Evolutionary conservation across 495 filamentous ascomycete genomes (phyloP), one percentile per base, ranked within the genome.

Genomic region (Chaetomium tenue): DNA sequence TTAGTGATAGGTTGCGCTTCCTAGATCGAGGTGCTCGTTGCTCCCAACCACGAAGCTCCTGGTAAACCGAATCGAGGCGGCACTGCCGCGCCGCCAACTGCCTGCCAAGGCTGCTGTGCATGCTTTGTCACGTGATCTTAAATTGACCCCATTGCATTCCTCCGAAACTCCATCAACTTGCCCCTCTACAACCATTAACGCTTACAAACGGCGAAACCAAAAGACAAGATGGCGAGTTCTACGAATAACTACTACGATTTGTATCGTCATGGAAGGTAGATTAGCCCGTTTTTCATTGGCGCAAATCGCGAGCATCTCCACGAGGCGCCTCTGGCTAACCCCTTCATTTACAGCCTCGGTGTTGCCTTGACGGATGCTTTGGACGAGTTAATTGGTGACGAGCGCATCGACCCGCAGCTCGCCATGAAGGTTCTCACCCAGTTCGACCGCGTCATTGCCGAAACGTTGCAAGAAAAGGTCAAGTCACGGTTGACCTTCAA

Each of bases 371-470:
- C 92, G 57, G 95, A 99, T 79, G 94, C 93, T 28, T 91, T 99
- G 61, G 95, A 99, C 77, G 91, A 96, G 64, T 80, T 98, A 66
- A 97, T 99, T 78, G 92, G 89, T 71, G 87, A 91, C 61, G 89
- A 91, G 63, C 88, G 89, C 47, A 97, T 99, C 76, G 92, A 97
- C 77, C 95, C 95, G 22, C 95, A 99, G 77, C 87, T 98, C 44
- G 95, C 95, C 37, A 97, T 97, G 91, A 96, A 96, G 83, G 91
- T 99, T 60, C 83, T 99, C 57, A 86, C 85, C 57, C 91, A 94
- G 78, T 98, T 96, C 77, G 95, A 99, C 75, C 86, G 89, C 61
- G 84, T 87, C 55, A 89, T 99, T 59, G 88, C 94, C 15, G 91
- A 96, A 70, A 88, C 95, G 3, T 78, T 99, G 61, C 87, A 88